These are phyloP conservation scores for Leccinum ochraceum DNA, from an alignment of 768 basidiomycete genomes.

Conservation along the genomic window DNA sequence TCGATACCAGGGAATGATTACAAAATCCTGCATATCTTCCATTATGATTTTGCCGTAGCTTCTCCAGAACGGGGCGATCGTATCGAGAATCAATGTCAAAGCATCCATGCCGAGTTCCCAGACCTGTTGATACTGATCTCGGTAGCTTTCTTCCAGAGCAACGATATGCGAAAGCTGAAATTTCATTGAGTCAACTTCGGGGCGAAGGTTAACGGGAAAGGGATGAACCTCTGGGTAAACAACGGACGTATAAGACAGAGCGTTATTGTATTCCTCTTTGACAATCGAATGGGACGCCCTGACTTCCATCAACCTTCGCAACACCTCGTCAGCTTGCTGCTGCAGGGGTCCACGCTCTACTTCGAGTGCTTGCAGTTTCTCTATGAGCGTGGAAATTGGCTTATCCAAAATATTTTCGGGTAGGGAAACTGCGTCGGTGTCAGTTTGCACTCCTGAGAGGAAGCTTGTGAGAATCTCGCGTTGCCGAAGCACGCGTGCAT, in stretches of 20 bases:
- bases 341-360: conserved; percentile 45
- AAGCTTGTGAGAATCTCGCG: conserved; percentile 54
- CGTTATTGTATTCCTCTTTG: conserved; percentile 65
- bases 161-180: conserved; percentile 66
- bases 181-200: conserved; percentile 52
- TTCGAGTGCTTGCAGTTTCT: conserved; percentile 53
- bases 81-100: conserved; percentile 72
- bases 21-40: conserved; percentile 76
- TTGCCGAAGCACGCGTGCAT: conserved; percentile 61
- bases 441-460: conserved; percentile 29
- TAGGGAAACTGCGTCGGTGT: conserved; percentile 6
- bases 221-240: conserved; percentile 72
- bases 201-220: conserved; percentile 46
- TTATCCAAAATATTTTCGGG: conserved; percentile 51
- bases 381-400: conserved; percentile 51
- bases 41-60: conserved; percentile 82
- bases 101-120: conserved; percentile 84
- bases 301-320: conserved; percentile 49
- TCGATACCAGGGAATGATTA: conserved; percentile 79
- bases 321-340: conserved; percentile 49
- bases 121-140: conserved; percentile 75
- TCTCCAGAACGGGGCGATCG: conserved; percentile 78
- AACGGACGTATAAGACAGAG: conserved; percentile 67
- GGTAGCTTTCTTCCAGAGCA: conserved; percentile 75
- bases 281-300: conserved; percentile 54